phyloP scores from a whole-genome alignment of 2,329 filamentous ascomycete genomes.

The Neocatenulostroma microsporum region DNA sequence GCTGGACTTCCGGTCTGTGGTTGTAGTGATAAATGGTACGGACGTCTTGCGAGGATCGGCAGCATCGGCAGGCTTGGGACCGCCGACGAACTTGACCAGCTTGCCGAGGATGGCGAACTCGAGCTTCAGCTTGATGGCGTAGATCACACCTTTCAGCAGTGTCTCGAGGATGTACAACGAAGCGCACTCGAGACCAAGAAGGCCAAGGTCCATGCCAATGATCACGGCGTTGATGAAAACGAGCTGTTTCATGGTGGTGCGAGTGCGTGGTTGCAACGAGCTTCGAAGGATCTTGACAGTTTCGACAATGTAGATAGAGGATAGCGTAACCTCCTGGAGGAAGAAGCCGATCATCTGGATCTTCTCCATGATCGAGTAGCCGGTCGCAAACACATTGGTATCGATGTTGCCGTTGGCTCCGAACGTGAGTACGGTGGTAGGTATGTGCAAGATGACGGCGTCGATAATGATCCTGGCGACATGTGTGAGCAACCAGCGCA shows the following conservation, averaged over 20 bases:
- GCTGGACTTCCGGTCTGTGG: slow-evolving; percentile 9
- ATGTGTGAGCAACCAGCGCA: too few relatives aligned
- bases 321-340: slow-evolving; percentile 32
- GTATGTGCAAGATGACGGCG: slow-evolving; percentile 46
- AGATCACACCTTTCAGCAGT: slow-evolving; percentile 32
- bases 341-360: slow-evolving; percentile 40
- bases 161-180: slow-evolving; percentile 28
- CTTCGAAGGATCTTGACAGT: slow-evolving; percentile 20
- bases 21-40: slow-evolving; percentile 15
- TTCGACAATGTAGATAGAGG: slow-evolving; percentile 25
- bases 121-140: slow-evolving; percentile 30
- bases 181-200: slow-evolving; percentile 29
- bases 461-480: slow-evolving; percentile 54
- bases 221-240: slow-evolving; percentile 32
- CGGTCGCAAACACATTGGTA: slow-evolving; percentile 27
- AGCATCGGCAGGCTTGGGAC: slow-evolving; percentile 7
- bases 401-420: slow-evolving; percentile 36
- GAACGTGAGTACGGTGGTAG: slow-evolving; percentile 49
- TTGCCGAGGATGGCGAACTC: slow-evolving; percentile 27
- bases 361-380: slow-evolving; percentile 18
- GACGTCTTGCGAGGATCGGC: slow-evolving; percentile 13
- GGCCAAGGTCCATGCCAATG: slow-evolving; percentile 30
- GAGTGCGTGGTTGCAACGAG: slow-evolving; percentile 14
- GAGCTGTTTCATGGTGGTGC: slow-evolving; percentile 29
- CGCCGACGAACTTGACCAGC: slow-evolving; percentile 23